Evolutionary conservation across 495 filamentous ascomycete species (phyloP).

Genomic region (Xylaria castorea): DNA sequence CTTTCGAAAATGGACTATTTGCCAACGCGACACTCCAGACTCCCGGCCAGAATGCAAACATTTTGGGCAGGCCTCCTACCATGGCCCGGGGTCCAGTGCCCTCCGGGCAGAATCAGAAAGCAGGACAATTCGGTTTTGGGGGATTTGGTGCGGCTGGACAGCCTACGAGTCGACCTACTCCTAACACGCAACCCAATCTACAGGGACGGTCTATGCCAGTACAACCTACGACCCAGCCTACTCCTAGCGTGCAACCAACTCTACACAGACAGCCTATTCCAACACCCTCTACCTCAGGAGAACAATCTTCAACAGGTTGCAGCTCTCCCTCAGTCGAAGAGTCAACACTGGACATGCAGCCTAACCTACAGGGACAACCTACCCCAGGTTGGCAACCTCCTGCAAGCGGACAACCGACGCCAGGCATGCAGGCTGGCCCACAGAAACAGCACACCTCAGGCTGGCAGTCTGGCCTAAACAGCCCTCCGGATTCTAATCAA

Average conservation of each 20-base stretch:
- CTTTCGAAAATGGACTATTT: constrained; percentile 46
- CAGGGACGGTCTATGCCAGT: background rate
- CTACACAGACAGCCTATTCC: background rate
- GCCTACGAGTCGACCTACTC: background rate
- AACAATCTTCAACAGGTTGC: background rate
- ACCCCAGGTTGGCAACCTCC: no score
- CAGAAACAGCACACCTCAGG: background rate
- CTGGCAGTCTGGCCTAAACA: background rate
- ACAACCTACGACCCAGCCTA: background rate
- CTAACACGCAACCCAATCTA: background rate
- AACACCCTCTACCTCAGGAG: background rate
- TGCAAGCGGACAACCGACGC: background rate
- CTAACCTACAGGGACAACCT: background rate
- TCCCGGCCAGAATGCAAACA: background rate
- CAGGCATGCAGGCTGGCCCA: background rate
- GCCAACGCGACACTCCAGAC: constrained; percentile 38
- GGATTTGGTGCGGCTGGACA: background rate
- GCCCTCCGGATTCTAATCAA: background rate
- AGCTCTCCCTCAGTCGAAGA: background rate
- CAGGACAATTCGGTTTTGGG: background rate
- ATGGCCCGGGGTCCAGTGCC: background rate
- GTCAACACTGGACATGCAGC: background rate
- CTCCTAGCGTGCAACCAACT: background rate
- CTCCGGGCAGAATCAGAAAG: background rate
- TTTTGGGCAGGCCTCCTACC: background rate